Percentiles rank a stretch among this genome's conserved stretches.
phyloP scores from a whole-genome alignment of 2,329 filamentous ascomycete species.

The Alternaria ventricosa region DNA sequence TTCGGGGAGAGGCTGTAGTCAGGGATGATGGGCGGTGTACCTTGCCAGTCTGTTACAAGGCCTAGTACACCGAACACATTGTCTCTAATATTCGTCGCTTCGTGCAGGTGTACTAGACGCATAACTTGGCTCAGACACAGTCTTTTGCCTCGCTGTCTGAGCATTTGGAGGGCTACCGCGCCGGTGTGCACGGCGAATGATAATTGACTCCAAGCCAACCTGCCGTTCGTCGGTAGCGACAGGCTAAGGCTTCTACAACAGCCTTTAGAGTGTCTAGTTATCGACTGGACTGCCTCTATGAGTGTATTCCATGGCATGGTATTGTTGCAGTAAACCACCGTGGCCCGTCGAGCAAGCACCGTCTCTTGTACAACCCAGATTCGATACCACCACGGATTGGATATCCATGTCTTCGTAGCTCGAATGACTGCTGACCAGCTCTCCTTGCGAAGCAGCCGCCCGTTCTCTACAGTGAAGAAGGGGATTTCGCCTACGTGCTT shows the following conservation, averaged over 20 bases:
- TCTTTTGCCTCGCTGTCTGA: background rate
- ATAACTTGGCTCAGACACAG: background rate
- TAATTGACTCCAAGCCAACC: background rate
- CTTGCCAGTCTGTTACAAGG: slow-evolving; percentile 16
- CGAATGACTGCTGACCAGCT: background rate
- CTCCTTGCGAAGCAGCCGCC: background rate
- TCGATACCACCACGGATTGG: slow-evolving; percentile 10
- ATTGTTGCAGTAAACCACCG: slow-evolving; percentile 8
- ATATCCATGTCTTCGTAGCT: background rate
- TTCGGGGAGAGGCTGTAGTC: background rate
- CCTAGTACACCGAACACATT: slow-evolving; percentile 20
- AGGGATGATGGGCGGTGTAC: slow-evolving; percentile 2
- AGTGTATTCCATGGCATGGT: slow-evolving; percentile 16
- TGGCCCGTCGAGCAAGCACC: slow-evolving; percentile 17
- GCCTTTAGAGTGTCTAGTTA: background rate
- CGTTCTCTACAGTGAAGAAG: background rate
- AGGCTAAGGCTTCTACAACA: background rate
- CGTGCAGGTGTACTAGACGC: background rate
- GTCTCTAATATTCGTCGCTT: slow-evolving; percentile 17
- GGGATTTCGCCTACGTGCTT: background rate
- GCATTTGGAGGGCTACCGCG: background rate
- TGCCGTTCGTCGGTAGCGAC: background rate
- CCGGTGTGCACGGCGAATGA: background rate
- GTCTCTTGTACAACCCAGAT: slow-evolving; percentile 26
- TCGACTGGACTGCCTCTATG: background rate